Evolutionary conservation across 257 asterid genomes (phyloP).

Genomic region (Oldenlandia corymbosa): DNA sequence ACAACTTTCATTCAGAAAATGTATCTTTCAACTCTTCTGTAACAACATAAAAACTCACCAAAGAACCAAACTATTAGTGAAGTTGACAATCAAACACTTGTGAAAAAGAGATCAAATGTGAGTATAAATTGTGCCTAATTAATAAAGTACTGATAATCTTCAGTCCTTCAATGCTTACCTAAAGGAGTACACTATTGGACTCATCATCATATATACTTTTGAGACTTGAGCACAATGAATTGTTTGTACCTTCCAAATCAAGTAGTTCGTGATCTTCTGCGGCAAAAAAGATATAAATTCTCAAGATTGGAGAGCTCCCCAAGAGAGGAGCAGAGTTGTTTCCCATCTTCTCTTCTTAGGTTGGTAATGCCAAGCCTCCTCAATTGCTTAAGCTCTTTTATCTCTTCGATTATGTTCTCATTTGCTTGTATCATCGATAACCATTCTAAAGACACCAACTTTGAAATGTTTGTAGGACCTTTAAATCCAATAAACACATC

Average conservation of each 20-base stretch:
- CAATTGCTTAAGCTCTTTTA: slow-evolving; percentile 18
- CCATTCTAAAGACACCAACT: slow-evolving; percentile 3
- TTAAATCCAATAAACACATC: slow-evolving; percentile 5
- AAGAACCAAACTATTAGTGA: too few relatives aligned
- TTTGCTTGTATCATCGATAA: background rate
- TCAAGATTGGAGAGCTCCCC: slow-evolving; percentile 19
- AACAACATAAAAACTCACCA: too few relatives aligned
- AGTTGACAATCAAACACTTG: too few relatives aligned
- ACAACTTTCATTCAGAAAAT: too few relatives aligned
- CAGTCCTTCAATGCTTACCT: too few relatives aligned
- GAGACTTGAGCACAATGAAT: slow-evolving; percentile 2
- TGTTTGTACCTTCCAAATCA: slow-evolving; percentile 12
- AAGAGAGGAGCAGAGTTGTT: slow-evolving; percentile 19
- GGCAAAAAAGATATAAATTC: background rate
- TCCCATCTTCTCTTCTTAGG: slow-evolving; percentile 21
- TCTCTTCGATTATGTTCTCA: background rate
- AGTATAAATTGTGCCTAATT: too few relatives aligned
- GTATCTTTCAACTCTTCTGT: too few relatives aligned
- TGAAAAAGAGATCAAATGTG: too few relatives aligned
- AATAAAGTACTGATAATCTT: too few relatives aligned
- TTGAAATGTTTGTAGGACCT: slow-evolving; percentile 12
- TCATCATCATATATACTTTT: too few relatives aligned
- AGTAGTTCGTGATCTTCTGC: slow-evolving; percentile 7
- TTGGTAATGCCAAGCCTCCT: slow-evolving; percentile 17
- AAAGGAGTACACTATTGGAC: too few relatives aligned